phyloP scores from a whole-genome alignment of 2,329 filamentous ascomycete genomes.

The Fusarium sp. region DNA sequence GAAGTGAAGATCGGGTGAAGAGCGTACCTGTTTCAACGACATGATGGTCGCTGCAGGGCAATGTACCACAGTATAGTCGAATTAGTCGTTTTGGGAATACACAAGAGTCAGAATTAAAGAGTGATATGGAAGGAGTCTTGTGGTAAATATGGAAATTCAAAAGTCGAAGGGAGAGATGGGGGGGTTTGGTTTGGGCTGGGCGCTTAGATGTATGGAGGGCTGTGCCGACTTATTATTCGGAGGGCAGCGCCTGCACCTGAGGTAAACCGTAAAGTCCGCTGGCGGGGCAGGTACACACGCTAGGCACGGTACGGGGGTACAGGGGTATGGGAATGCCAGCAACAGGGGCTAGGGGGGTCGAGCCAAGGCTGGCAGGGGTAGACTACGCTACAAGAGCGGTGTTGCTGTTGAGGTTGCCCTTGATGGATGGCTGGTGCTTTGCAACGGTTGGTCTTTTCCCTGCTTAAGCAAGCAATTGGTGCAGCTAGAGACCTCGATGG shows the following conservation, averaged over 20 bases:
- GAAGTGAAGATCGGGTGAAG: not conserved
- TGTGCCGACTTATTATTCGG: constrained; percentile 46
- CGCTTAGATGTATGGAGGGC: constrained; percentile 45
- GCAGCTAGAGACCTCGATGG: constrained; percentile 23
- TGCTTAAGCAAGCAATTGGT: constrained; percentile 43
- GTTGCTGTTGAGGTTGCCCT: constrained; percentile 34
- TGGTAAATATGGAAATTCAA: constrained; percentile 34
- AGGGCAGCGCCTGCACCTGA: constrained; percentile 35
- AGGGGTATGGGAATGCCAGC: constrained; percentile 16
- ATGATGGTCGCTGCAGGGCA: constrained; percentile 54
- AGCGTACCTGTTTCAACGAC: constrained; percentile 70
- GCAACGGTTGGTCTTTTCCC: constrained; percentile 31
- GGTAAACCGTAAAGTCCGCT: constrained; percentile 20
- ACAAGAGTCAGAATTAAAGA: constrained; percentile 13
- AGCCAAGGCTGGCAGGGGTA: constrained; percentile 5
- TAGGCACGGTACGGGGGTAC: constrained; percentile 41
- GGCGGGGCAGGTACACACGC: constrained; percentile 38
- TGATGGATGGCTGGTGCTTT: constrained; percentile 21
- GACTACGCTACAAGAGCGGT: constrained; percentile 22
- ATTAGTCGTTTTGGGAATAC: constrained; percentile 2
- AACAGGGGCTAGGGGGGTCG: constrained; percentile 8
- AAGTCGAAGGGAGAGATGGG: constrained; percentile 38
- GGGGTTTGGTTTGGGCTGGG: constrained; percentile 28
- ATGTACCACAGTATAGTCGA: constrained; percentile 33
- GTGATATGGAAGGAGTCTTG: constrained; percentile 14